Evolutionary conservation across 2,329 filamentous ascomycete species (phyloP), one percentile per base, ranked within the genome.

Genomic region (Penicillium hordei): DNA sequence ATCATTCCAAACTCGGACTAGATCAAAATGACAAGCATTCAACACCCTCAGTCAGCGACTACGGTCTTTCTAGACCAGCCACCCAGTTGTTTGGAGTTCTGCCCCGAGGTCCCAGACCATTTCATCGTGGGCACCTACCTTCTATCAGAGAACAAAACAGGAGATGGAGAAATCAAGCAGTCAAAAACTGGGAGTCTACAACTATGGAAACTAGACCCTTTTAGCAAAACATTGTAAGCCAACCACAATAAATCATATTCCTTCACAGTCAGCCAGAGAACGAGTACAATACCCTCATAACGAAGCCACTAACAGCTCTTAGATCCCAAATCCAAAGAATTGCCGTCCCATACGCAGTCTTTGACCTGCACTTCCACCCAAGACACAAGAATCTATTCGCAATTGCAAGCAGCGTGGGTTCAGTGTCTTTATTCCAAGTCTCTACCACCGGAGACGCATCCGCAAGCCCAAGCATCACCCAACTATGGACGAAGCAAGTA

Each of bases 81-180:
- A 15, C 77, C 77, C 3, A 79, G 77, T 62, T 79, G 77, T 58
- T 69, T 79, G 1, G 73, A 78, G 60, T 79, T 78, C 54, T 77
- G 74, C 44, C 75, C 72, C 3, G 61, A 66, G 10, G 59, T 85
- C 57, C 83, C 85, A 0, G 76, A 86, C 0, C 85, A 88, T 68
- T 87, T 96, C 64, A 80, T 95, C 0, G 83, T 96, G 48, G 93
- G 93, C 39, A 96, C 93, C 1, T 97, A 97, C 74, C 85, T 89
- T 61, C 81, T 96, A 34, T 70, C 70, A 25, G 70, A 77, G 56
- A 65, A 61, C 21, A 69, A 71, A 45, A 65, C 63, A 12, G 68
- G 68, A 17, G 63, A 66, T 36, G 66, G 59, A 21, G 52, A 62
- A 25, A 60, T 72, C 53, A 66, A 79, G 1, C 89, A 92, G 69